Evolutionary conservation across 495 filamentous ascomycete species (phyloP).

Genomic region (Cryomyces antarcticus): DNA sequence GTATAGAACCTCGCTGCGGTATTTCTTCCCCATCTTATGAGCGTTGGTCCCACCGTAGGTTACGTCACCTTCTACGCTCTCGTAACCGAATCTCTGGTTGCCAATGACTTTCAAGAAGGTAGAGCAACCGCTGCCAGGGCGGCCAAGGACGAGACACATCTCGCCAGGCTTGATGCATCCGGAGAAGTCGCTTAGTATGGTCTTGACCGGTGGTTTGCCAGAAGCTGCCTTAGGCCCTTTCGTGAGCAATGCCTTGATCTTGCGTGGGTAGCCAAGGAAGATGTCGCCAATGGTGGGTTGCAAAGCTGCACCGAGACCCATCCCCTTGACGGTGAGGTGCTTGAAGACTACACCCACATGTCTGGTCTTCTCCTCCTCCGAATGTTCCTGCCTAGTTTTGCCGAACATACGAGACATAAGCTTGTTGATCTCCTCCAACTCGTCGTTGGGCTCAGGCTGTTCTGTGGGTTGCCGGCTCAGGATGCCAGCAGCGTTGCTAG

Average conservation of each 20-base stretch:
- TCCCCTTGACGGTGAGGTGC: conserved; percentile 37
- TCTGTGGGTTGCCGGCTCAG: conserved; percentile 3
- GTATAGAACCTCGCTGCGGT: conserved; percentile 34
- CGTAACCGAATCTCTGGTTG: conserved; percentile 44
- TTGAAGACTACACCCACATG: conserved; percentile 20
- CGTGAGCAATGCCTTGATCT: conserved; percentile 24
- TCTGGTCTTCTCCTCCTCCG: conserved; percentile 41
- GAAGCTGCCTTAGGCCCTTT: conserved; percentile 21
- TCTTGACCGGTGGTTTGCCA: conserved; percentile 33
- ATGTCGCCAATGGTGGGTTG: conserved; percentile 45
- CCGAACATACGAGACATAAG: conserved; percentile 49
- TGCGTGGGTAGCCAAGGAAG: conserved; percentile 33
- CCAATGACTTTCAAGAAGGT: conserved; percentile 51
- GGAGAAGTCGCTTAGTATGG: conserved; percentile 42
- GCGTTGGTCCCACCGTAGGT: conserved; percentile 42
- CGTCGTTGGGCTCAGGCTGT: conserved; percentile 23
- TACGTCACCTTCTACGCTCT: conserved; percentile 40
- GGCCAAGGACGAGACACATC: conserved; percentile 46
- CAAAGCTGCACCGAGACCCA: conserved; percentile 43
- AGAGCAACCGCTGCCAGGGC: conserved; percentile 51
- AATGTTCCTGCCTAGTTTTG: conserved; percentile 33
- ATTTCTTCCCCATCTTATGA: conserved; percentile 38
- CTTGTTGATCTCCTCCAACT: conserved; percentile 35
- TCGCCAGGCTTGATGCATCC: conserved; percentile 27
- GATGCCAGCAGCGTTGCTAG: conserved; percentile 2